Evolutionary conservation across 1,284 basidiomycete species (phyloP), one percentile per base, ranked within the genome.

Genomic region (Boletus calvinii): DNA sequence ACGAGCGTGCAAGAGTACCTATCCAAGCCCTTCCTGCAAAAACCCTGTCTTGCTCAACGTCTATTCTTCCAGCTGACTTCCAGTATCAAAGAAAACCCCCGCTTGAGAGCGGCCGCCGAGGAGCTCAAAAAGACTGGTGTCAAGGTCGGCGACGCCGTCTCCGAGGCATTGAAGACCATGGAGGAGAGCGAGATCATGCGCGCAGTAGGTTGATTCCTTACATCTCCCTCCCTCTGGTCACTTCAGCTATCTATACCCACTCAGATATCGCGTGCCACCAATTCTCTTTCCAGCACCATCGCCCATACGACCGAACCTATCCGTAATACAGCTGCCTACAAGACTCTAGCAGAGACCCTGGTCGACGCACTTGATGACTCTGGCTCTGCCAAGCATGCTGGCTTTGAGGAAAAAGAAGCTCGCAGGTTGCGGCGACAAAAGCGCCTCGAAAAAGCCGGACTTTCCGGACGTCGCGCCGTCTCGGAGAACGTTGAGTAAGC

Each of bases 61-160:
- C 31, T 20, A 2, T 52, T 32, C 42, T 57, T 49, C 29, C 61
- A 96, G 92, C 75, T 97, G 60, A 87, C 91, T 17, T 91, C 92
- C 10, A 94, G 93, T 63, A 97, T 99, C 58, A 92, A 98, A 76
- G 92, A 98, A 73, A 99, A 99, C 67, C 97, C 97, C 9, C 79
- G 85, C 50, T 75, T 99, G 53, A 84, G 90, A 52, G 90, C 90
- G 0, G 96, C 95, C 0, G 95, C 94, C 1, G 91, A 95, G 64
- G 91, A 95, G 63, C 80, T 99, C 52, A 86, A 83, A 65, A 91
- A 90, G 68, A 82, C 87, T 13, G 97, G 97, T 58, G 82, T 96
- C 51, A 93, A 92, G 66, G 90, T 98, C 56, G 89, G 91, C 41
- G 95, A 98, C 69, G 96, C 96, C 9, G 94, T 98, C 45, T 81